Conservation (phyloP, 768 basidiomycete species). For the Amanita jacksonii region DNA sequence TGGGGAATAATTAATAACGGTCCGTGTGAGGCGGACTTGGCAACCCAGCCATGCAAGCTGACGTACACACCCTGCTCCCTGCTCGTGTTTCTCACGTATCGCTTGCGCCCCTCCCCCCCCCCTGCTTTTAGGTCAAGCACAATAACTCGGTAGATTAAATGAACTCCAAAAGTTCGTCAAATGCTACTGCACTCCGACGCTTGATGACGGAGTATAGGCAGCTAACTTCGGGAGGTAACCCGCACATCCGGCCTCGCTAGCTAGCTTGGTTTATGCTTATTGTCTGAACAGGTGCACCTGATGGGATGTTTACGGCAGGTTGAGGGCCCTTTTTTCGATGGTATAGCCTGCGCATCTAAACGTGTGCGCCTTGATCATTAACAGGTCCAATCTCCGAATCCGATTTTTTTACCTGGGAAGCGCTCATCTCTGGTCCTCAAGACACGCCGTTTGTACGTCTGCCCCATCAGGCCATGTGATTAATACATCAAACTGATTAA, state of each 20-base stretch:
- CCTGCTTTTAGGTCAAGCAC: background rate
- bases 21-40: too few species aligned
- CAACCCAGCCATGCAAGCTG: too few species aligned
- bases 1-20: background rate
- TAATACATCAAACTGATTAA: conserved; percentile 1
- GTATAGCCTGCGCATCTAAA: conserved; percentile 4
- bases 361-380: too few species aligned
- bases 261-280: background rate
- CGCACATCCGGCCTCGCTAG: background rate
- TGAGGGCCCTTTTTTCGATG: conserved; percentile 10
- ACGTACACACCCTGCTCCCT: too few species aligned
- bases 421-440: conserved; percentile 86
- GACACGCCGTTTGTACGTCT: conserved; percentile 84
- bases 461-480: background rate
- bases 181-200: conserved; percentile 68
- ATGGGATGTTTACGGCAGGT: conserved; percentile 96
- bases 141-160: conserved; percentile 19
- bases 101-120: too few species aligned
- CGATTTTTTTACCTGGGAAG: conserved; percentile 96
- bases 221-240: conserved; percentile 68
- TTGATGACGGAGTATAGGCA: conserved; percentile 93
- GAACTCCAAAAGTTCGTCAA: conserved; percentile 45
- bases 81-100: too few species aligned
- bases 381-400: conserved; percentile 82
- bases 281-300: conserved; percentile 55